Conservation (phyloP, 768 basidiomycete species). For the Trametes cubensis region DNA sequence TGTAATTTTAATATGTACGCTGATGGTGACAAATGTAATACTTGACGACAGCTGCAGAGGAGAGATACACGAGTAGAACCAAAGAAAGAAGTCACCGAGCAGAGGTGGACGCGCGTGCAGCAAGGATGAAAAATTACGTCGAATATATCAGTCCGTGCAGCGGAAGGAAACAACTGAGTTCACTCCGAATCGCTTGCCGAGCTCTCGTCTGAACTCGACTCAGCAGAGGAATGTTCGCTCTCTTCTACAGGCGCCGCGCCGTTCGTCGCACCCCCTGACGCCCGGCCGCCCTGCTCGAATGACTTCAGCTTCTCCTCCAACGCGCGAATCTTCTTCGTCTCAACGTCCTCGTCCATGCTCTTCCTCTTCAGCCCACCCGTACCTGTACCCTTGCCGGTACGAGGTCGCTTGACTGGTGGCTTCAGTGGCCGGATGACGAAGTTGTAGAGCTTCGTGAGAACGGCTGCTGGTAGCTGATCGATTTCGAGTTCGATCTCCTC, state of each 20-base stretch:
- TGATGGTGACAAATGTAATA: constrained; percentile 27
- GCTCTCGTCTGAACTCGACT: constrained; percentile 79
- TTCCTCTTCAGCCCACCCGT: constrained; percentile 92
- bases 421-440: constrained; percentile 84
- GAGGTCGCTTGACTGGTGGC: constrained; percentile 60
- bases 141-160: constrained; percentile 13
- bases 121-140: constrained; percentile 3
- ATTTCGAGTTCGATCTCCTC: constrained; percentile 99
- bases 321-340: constrained; percentile 91
- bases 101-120: constrained; percentile 17
- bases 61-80: constrained; percentile 13
- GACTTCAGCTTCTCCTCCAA: constrained; percentile 87
- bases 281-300: constrained; percentile 61
- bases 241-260: constrained; percentile 51
- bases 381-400: constrained; percentile 77
- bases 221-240: constrained; percentile 78
- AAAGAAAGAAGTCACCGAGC: constrained; percentile 15
- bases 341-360: constrained; percentile 96
- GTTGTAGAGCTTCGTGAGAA: constrained; percentile 93
- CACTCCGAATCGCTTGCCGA: constrained; percentile 86
- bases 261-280: constrained; percentile 26
- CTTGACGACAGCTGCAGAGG: constrained; percentile 24
- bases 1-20: constrained; percentile 37
- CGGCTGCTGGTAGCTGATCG: constrained; percentile 82
- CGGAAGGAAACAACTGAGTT: constrained; percentile 30